These are phyloP conservation scores for Apiospora hydei DNA, from an alignment of 2,329 filamentous ascomycete species.

Conservation along the genomic window DNA sequence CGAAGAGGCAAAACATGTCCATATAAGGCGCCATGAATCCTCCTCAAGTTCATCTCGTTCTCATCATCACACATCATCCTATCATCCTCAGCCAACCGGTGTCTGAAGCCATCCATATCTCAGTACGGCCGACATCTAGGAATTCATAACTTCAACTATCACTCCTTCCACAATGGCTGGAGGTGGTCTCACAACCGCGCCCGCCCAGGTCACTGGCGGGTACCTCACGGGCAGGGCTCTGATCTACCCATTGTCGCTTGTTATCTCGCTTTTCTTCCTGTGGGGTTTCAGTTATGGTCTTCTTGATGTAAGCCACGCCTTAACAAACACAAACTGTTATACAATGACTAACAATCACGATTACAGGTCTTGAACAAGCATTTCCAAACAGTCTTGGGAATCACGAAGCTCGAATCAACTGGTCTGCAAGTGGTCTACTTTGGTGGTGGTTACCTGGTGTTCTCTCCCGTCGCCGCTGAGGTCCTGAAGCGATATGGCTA, in stretches of 20 bases:
- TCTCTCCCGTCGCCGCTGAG: constrained; percentile 49
- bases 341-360: not conserved
- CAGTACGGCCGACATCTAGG: not conserved
- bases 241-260: constrained; percentile 58
- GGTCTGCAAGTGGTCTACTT: constrained; percentile 53
- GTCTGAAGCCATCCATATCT: constrained; percentile 2
- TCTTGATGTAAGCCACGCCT: constrained; percentile 13
- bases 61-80: constrained; percentile 3
- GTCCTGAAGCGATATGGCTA: constrained; percentile 52
- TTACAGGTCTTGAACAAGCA: constrained; percentile 51
- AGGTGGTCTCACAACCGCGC: constrained; percentile 47
- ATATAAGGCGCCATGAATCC: constrained; percentile 10
- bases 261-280: constrained; percentile 71
- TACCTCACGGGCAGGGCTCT: constrained; percentile 48
- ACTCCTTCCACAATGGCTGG: constrained; percentile 45
- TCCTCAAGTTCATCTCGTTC: not conserved
- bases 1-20: not conserved
- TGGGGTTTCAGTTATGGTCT: constrained; percentile 67
- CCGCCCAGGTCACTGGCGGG: constrained; percentile 46
- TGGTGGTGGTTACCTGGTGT: constrained; percentile 49
- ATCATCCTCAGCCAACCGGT: not conserved
- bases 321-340: no score
- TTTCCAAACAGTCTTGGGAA: constrained; percentile 55
- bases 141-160: not conserved
- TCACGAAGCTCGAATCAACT: constrained; percentile 49